Base-by-base conservation (phyloP, 2,329 filamentous ascomycete species). In the Colletotrichum gloeosporioides region DNA sequence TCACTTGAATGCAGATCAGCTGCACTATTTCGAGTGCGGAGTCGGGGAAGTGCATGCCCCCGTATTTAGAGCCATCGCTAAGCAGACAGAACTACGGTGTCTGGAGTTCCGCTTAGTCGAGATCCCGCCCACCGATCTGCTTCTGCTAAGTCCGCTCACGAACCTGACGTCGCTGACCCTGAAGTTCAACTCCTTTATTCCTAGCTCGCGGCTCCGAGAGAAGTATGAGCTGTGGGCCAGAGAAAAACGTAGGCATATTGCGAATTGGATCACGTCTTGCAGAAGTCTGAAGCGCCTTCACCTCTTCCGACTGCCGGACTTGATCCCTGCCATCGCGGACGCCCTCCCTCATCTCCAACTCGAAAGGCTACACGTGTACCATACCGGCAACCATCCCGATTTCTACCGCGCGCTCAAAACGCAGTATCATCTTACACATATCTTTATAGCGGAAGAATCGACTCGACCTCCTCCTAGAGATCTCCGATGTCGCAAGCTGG, bases 281-380 rank as follows among this genome's bases (percentile, higher is more conserved):
- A 16, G 34, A 6, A 59, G n/a, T 15, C 49, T 71, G 25, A 31
- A 27, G 6, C 71, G 57, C 16, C 34, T 75, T 18, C 68, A 75
- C 13, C 15, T 71, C 27, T 75, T 66, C 62, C 61, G 49, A 2
- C 31, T 75, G 27, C 72, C 68, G n/a, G 44, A 34, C 16, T 22
- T 71, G 9, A 29, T 75, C 5, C 68, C 72, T 34, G 72, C 72
- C 4, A 8, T 71, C 18, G 29, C 68, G n/a, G 61, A 71, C 61
- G 68, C 68, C 15, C 34, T 75, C 18, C 59, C 25, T 2, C n/a
- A 53, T 36, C n/a, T 71, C 13, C 68, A 15, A n/a, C 68, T 75
- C 49, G 18, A 53, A 9, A 61, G 27, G 8, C 27, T 75, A 2
- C 72, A 71, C 22, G 15, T 71, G 13, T 71, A 49, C 29, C 53